Evolutionary conservation across 257 asterid genomes (phyloP).

Genomic region (Solanum rostratum): DNA sequence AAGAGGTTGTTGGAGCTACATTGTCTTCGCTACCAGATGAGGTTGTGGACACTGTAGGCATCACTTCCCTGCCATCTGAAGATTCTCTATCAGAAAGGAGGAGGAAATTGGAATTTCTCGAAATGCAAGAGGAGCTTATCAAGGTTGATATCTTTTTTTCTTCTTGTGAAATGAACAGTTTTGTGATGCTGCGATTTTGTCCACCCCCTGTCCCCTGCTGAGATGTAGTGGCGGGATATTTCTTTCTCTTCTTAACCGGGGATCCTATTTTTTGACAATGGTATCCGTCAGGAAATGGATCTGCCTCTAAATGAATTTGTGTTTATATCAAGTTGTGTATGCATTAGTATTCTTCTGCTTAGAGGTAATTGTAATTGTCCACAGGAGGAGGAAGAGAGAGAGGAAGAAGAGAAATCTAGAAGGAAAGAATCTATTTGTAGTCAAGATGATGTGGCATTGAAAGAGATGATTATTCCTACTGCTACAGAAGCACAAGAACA

Average conservation of each 20-base stretch:
- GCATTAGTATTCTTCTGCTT: neutral
- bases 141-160: slow-evolving; percentile 33
- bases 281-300: neutral
- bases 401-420: slow-evolving; percentile 40
- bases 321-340: neutral
- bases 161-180: neutral
- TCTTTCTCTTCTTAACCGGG: neutral
- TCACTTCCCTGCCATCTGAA: slow-evolving; percentile 75
- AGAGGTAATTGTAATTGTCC: neutral
- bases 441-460: slow-evolving; percentile 59
- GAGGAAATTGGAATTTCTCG: slow-evolving; percentile 79
- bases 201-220: neutral
- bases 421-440: slow-evolving; percentile 29
- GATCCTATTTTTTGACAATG: neutral
- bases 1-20: slow-evolving; percentile 80
- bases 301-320: neutral
- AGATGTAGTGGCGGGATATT: neutral
- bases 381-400: slow-evolving; percentile 69
- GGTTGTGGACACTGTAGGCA: slow-evolving; percentile 80
- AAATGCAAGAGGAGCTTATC: slow-evolving; percentile 88
- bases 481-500: slow-evolving; percentile 63
- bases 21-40: slow-evolving; percentile 88
- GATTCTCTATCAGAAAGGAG: slow-evolving; percentile 85
- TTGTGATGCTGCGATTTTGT: neutral
- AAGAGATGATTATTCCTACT: slow-evolving; percentile 48